phyloP scores from a whole-genome alignment of 1,284 basidiomycete genomes.

The Malassezia restricta region DNA sequence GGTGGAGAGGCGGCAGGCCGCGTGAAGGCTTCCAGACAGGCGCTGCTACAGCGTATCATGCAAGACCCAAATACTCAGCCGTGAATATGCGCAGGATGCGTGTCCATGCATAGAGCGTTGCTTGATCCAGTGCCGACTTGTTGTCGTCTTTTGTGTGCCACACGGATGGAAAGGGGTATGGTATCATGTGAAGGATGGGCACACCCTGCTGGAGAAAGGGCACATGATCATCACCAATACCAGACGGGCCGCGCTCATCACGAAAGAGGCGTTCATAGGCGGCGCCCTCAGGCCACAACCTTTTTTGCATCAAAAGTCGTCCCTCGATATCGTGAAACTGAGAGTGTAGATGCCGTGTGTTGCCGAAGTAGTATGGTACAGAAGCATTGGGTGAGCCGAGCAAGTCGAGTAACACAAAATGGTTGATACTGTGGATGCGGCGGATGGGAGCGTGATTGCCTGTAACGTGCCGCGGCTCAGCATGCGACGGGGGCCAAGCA shows the following conservation, averaged over 20 bases:
- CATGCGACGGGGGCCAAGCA: not conserved
- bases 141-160: slow-evolving; percentile 92
- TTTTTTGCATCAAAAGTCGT: slow-evolving; percentile 14
- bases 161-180: slow-evolving; percentile 74
- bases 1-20: not conserved
- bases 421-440: slow-evolving; percentile 36
- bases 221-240: slow-evolving; percentile 85
- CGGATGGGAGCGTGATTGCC: slow-evolving; percentile 16
- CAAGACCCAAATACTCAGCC: slow-evolving; percentile 73
- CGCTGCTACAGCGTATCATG: slow-evolving; percentile 3
- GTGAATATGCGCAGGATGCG: slow-evolving; percentile 75
- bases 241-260: slow-evolving; percentile 48
- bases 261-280: slow-evolving; percentile 14
- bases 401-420: slow-evolving; percentile 39
- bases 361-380: slow-evolving; percentile 29
- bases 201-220: slow-evolving; percentile 79
- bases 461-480: slow-evolving; percentile 3
- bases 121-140: slow-evolving; percentile 67
- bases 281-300: slow-evolving; percentile 20
- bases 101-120: slow-evolving; percentile 71
- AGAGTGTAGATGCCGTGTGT: slow-evolving; percentile 31
- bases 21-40: not conserved
- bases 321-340: slow-evolving; percentile 23
- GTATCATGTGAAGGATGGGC: slow-evolving; percentile 76
- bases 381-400: slow-evolving; percentile 28